Evolutionary conservation across 306 rosid genomes (phyloP).

Genomic region (Astragalus membranaceus): DNA sequence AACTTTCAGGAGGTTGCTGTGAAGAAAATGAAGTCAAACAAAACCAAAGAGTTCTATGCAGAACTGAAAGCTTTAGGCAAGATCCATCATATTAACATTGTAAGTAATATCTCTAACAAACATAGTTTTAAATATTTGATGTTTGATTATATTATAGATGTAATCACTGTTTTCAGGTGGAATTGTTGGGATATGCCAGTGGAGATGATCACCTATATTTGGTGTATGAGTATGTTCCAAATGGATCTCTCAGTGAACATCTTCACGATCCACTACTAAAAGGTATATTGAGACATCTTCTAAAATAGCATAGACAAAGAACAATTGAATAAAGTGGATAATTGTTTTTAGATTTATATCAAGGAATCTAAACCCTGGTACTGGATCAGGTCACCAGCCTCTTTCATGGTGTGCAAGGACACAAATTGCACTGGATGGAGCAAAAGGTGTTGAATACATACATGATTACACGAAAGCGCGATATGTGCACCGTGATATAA

Average conservation of each 20-base stretch:
- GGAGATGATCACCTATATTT: constrained; percentile 84
- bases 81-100: constrained; percentile 64
- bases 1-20: constrained; percentile 71
- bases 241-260: constrained; percentile 71
- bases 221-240: constrained; percentile 69
- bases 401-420: constrained; percentile 80
- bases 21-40: constrained; percentile 75
- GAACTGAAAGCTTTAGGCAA: constrained; percentile 73
- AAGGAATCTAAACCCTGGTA: constrained; percentile 1
- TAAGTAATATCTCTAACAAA: constrained; percentile 21
- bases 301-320: background rate
- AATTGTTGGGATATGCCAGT: constrained; percentile 72
- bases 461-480: constrained; percentile 72
- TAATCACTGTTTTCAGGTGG: constrained; percentile 54
- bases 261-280: constrained; percentile 71
- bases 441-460: constrained; percentile 84
- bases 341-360: background rate
- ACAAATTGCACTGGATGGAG: constrained; percentile 79
- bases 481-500: constrained; percentile 82
- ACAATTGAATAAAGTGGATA: background rate
- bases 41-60: constrained; percentile 77
- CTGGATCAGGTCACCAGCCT: constrained; percentile 56
- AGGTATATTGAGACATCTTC: constrained; percentile 36
- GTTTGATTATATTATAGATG: background rate
- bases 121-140: background rate